Evolutionary conservation across 306 rosid genomes (phyloP).

Genomic region (Cicer chorassanicum): DNA sequence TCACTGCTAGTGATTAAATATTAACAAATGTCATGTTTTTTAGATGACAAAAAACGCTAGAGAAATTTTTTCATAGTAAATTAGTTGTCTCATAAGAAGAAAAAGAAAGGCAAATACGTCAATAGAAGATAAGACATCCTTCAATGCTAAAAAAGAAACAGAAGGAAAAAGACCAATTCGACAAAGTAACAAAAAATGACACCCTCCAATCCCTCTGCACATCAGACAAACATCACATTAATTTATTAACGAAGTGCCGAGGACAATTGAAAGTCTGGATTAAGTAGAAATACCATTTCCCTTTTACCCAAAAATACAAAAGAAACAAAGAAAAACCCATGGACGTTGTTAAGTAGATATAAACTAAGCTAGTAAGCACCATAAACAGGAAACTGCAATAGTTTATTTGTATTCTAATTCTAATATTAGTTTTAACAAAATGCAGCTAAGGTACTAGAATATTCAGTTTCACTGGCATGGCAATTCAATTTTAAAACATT

Average conservation of each 20-base stretch:
- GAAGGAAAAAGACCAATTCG: conserved; percentile 7
- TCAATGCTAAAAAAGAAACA: background rate
- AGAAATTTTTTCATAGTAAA: background rate
- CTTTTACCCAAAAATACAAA: background rate
- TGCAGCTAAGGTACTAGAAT: background rate
- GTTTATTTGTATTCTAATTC: conserved; percentile 1
- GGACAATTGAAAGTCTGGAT: background rate
- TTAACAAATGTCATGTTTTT: background rate
- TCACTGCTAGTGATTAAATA: background rate
- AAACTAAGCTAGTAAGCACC: background rate
- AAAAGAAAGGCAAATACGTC: background rate
- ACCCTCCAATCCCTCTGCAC: conserved; percentile 6
- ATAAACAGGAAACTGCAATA: conserved; percentile 8
- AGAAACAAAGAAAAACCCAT: conserved; percentile 9
- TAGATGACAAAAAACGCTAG: background rate
- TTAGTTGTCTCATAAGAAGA: conserved; percentile 3
- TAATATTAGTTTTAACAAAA: background rate
- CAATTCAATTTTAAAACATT: conserved; percentile 12
- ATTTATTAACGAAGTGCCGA: background rate
- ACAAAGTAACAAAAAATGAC: conserved; percentile 12
- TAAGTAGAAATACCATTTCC: conserved; percentile 5
- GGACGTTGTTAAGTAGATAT: background rate
- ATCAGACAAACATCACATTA: background rate
- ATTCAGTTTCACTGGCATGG: background rate
- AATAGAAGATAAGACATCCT: background rate